Base-by-base conservation (phyloP, 306 rosid genomes). In the Rubus parviflorus region DNA sequence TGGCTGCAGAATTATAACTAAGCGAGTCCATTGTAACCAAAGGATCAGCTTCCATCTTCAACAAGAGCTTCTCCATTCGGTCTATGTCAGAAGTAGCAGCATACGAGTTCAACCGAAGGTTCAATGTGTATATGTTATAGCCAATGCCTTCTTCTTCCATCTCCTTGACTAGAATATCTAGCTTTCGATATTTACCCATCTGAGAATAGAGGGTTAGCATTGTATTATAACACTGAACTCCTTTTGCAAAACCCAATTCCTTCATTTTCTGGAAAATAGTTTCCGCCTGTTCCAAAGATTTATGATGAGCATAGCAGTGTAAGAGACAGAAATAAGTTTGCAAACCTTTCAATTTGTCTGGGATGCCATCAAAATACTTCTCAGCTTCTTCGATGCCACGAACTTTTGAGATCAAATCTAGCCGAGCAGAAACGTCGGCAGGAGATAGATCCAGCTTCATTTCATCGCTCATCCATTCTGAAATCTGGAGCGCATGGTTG, bases 401-500 rank as follows among this genome's bases (percentile, higher is more conserved):
- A 30, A 88, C 90, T 84, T 83, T 88, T 20, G 90, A 90, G 64
- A 92, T 84, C 83, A 92, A 84, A 84, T 13, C 53, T 5, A 45
- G n/a, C 73, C 20, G 73, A 43, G 45, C 17, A 5, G 56, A n/a
- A 45, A 45, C 43, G 38, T 68, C 73, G 6, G 38, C 73, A 0
- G 20, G 41, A 68, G 73, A 9, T 5, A 22, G 38, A 45, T 20
- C 4, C 23, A 10, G 12, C 10, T 43, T 68, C 73, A 30, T 14
- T 6, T 51, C 41, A 45, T 45, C 54, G 22, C 54, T 68, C 73
- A 68, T 68, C 73, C 73, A 64, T 3, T 22, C 9, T 30, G 17
- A 60, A 35, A 90, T 91, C 93, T 90, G 88, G 46, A 92, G 92
- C 76, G 97, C 97, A n/a, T 90, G 97, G 1, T 48, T 16, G 84